Evolutionary conservation across 805 yeast species (phyloP).

Genomic region (Saccharomycopsis microspora): DNA sequence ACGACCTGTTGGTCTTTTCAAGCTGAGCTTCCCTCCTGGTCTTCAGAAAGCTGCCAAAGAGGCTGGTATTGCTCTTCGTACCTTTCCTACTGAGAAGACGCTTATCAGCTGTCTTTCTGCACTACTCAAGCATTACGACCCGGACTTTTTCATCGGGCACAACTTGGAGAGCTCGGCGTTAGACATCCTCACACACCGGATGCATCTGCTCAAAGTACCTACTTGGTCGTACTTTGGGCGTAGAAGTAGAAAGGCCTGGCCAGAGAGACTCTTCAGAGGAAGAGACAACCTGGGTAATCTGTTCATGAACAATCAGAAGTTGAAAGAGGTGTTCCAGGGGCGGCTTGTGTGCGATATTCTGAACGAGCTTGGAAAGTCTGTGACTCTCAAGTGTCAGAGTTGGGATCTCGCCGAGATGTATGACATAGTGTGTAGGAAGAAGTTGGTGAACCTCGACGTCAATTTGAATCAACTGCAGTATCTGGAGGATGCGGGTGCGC

Average conservation of each 20-base stretch:
- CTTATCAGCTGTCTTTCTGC: slow-evolving; percentile 68
- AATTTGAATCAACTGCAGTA: slow-evolving; percentile 59
- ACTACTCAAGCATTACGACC: slow-evolving; percentile 59
- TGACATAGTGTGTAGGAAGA: slow-evolving; percentile 59
- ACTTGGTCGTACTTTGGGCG: slow-evolving; percentile 83
- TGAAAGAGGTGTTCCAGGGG: slow-evolving; percentile 71
- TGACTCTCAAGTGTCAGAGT: slow-evolving; percentile 83
- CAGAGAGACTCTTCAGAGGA: slow-evolving; percentile 50
- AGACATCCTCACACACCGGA: slow-evolving; percentile 71
- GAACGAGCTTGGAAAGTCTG: slow-evolving; percentile 88
- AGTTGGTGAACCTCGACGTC: slow-evolving; percentile 53
- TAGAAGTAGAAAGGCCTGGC: slow-evolving; percentile 66
- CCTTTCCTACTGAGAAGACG: slow-evolving; percentile 64
- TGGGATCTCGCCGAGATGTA: slow-evolving; percentile 94
- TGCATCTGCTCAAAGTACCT: slow-evolving; percentile 60
- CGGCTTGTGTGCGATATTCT: slow-evolving; percentile 86
- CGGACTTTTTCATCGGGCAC: slow-evolving; percentile 88
- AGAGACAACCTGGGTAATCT: slow-evolving; percentile 23
- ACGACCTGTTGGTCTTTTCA: slow-evolving; percentile 59
- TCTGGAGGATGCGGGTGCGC: slow-evolving; percentile 53
- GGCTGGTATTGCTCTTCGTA: slow-evolving; percentile 37
- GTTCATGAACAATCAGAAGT: slow-evolving; percentile 39
- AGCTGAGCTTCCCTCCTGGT: slow-evolving; percentile 60
- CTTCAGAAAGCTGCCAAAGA: slow-evolving; percentile 49
- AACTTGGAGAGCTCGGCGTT: slow-evolving; percentile 67